Conservation (phyloP, 2,329 filamentous ascomycete genomes). For the Talaromyces albobiverticillius region DNA sequence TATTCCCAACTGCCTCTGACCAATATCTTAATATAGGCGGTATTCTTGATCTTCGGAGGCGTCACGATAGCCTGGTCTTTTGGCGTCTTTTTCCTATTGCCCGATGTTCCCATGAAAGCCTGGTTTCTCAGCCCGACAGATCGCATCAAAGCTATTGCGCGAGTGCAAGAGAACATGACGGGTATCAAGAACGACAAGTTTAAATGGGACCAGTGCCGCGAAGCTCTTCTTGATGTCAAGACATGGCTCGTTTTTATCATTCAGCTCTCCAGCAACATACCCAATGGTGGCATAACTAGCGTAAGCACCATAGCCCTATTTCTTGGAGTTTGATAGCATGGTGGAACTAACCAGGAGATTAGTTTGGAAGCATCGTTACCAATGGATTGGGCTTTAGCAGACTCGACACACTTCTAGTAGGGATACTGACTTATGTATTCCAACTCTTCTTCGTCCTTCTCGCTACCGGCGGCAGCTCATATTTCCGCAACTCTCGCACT, state of each 20-base stretch:
- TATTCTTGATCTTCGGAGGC: not conserved
- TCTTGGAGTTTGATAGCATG: too few relatives aligned
- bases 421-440: too few relatives aligned
- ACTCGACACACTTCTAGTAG: too few relatives aligned
- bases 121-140: slow-evolving; percentile 41
- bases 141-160: slow-evolving; percentile 46
- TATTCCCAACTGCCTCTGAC: not conserved
- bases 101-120: slow-evolving; percentile 43
- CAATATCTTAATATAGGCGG: not conserved
- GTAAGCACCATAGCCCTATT: too few relatives aligned
- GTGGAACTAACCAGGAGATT: too few relatives aligned
- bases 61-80: not conserved
- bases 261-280: too few relatives aligned
- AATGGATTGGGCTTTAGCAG: too few relatives aligned
- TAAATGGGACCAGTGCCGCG: slow-evolving; percentile 43
- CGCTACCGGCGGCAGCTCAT: too few relatives aligned
- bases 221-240: slow-evolving; percentile 38
- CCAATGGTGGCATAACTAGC: too few relatives aligned
- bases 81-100: not conserved
- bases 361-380: too few relatives aligned
- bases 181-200: slow-evolving; percentile 45
- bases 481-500: too few relatives aligned
- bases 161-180: slow-evolving; percentile 50
- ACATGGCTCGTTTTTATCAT: not conserved
- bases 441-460: too few relatives aligned